Conservation (phyloP, 2,329 filamentous ascomycete genomes). For the Leptodontidium sp. region DNA sequence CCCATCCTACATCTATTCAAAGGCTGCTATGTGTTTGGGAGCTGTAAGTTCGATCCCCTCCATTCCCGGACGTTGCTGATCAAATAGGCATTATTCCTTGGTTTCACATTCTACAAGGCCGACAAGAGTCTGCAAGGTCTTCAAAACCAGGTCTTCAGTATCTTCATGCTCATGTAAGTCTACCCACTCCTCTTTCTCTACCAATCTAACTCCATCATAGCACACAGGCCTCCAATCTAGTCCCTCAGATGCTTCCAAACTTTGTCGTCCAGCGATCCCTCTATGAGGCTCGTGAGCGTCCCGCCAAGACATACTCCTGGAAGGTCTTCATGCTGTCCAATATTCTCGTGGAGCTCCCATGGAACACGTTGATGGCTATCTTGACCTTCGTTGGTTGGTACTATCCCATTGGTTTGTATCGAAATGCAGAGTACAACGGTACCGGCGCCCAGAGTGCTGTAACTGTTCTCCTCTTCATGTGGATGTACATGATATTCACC, state of each 20-base stretch:
- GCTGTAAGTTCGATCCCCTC: constrained; percentile 56
- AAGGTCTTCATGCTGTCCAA: constrained; percentile 72
- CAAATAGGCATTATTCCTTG: constrained; percentile 64
- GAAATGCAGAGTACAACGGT: constrained; percentile 69
- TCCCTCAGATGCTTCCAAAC: constrained; percentile 79
- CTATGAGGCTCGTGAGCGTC: constrained; percentile 76
- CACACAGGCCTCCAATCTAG: constrained; percentile 75
- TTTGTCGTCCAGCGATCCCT: constrained; percentile 62
- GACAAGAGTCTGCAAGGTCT: constrained; percentile 66
- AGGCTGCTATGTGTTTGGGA: constrained; percentile 28
- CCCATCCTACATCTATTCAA: constrained; percentile 61
- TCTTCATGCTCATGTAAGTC: constrained; percentile 72
- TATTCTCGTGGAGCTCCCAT: constrained; percentile 85
- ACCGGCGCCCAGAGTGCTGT: constrained; percentile 73
- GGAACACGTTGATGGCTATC: constrained; percentile 76
- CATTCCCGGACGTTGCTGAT: neutral
- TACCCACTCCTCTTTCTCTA: neutral
- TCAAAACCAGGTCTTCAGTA: constrained; percentile 76
- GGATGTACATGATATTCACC: constrained; percentile 80
- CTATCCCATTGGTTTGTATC: constrained; percentile 81
- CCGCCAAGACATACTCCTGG: constrained; percentile 83
- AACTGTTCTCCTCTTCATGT: constrained; percentile 80
- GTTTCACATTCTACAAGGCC: constrained; percentile 74
- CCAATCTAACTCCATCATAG: neutral
- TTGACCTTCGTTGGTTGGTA: constrained; percentile 85